Conservation (phyloP, 176 grass and related monocot genomes). For the Bonia amplexicaulis region DNA sequence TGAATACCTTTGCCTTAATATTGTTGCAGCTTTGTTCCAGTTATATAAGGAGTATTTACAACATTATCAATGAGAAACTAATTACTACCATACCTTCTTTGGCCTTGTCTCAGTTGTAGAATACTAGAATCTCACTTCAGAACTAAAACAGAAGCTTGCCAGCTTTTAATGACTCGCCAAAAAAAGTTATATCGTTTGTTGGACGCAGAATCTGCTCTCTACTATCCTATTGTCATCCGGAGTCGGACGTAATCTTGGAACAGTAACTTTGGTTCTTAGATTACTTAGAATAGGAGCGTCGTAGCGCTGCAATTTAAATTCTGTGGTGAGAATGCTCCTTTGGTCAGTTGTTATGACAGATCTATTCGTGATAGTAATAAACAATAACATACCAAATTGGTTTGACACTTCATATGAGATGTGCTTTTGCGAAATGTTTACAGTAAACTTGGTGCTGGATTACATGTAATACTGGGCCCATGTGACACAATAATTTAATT, state of each 20-base stretch:
- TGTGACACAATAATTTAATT: background rate
- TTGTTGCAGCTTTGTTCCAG: background rate
- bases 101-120: background rate
- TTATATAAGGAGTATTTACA: background rate
- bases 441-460: background rate
- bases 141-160: background rate
- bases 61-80: background rate
- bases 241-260: background rate
- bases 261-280: background rate
- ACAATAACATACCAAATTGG: background rate
- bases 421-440: background rate
- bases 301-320: background rate
- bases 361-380: background rate
- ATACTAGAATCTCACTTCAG: background rate
- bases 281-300: background rate
- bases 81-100: background rate
- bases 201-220: background rate
- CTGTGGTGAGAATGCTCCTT: background rate
- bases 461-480: background rate
- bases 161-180: background rate
- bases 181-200: background rate
- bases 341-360: background rate
- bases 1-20: background rate
- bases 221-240: background rate
- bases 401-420: background rate